These are phyloP conservation scores for Trichomonascaceae sp. DNA, from an alignment of 1,139 yeast species.

Conservation along the genomic window DNA sequence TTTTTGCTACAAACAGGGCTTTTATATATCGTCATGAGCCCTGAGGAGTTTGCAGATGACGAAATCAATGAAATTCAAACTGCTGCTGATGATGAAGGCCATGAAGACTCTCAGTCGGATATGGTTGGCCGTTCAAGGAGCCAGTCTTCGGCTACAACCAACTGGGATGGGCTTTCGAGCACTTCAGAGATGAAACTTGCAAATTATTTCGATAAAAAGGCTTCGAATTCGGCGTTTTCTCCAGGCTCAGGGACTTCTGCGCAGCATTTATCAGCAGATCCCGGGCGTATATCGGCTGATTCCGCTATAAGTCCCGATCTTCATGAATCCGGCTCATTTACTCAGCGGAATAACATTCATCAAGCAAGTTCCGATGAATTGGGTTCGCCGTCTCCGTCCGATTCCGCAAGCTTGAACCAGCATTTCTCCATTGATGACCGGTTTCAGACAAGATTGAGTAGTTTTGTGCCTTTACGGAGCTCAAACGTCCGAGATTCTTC, in stretches of 20 bases:
- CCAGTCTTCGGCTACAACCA: neutral
- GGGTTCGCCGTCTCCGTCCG: neutral
- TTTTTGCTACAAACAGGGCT: neutral
- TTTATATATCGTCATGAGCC: neutral
- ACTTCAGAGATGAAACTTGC: neutral
- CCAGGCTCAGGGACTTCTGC: neutral
- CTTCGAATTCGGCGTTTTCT: neutral
- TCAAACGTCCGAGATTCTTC: neutral
- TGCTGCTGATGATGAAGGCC: neutral
- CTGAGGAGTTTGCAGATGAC: neutral
- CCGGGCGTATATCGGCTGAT: neutral
- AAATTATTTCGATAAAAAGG: neutral
- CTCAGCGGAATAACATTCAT: neutral
- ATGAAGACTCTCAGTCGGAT: neutral
- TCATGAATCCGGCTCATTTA: neutral
- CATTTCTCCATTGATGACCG: conserved; percentile 21
- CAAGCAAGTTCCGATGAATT: neutral
- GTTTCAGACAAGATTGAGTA: conserved; percentile 27
- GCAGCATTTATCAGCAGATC: neutral
- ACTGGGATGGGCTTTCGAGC: neutral
- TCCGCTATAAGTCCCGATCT: neutral
- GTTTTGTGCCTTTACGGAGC: conserved; percentile 9
- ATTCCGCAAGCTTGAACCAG: neutral
- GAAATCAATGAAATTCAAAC: neutral
- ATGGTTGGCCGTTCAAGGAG: neutral